A percentile compares a stretch with the other conserved stretches of the same genome.
Conservation (phyloP, 148 eudicot genomes). For the Dysphania ambrosioides region DNA sequence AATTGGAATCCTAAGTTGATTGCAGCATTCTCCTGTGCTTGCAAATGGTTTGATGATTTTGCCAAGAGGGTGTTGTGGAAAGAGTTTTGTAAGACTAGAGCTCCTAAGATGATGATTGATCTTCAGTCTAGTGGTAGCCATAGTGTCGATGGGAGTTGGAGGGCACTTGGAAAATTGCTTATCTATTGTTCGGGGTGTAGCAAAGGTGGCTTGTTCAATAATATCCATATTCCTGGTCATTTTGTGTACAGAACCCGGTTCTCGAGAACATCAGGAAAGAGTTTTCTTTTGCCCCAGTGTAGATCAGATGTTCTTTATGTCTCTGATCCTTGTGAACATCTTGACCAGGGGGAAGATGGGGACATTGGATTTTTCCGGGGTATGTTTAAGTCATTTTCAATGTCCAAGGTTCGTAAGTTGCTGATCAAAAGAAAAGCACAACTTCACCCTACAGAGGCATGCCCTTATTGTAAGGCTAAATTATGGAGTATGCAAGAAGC, state of each 20-base stretch:
- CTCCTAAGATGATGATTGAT: conserved; percentile 94
- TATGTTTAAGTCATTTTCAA: conserved; percentile 76
- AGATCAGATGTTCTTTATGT: conserved; percentile 86
- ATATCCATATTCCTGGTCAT: conserved; percentile 70
- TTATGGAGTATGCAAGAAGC: conserved; percentile 85
- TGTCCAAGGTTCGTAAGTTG: conserved; percentile 78
- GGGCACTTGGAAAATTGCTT: conserved; percentile 93
- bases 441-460: conserved; percentile 65
- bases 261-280: conserved; percentile 89
- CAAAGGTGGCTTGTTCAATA: conserved; percentile 61
- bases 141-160: conserved; percentile 94
- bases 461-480: conserved; percentile 90
- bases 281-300: conserved; percentile 86
- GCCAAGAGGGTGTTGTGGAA: conserved; percentile 94
- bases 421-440: conserved; percentile 61
- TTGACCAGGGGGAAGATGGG: conserved; percentile 87
- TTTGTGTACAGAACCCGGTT: conserved; percentile 81
- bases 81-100: conserved; percentile 82
- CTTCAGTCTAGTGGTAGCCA: conserved; percentile 76
- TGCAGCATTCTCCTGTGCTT: conserved; percentile 73
- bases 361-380: conserved; percentile 88
- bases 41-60: conserved; percentile 97
- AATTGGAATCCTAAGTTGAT: conserved; percentile 96
- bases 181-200: conserved; percentile 78
- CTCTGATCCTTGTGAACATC: conserved; percentile 97